Evolutionary conservation across 208 protist species (phyloP).

Genomic region (Crithidia fasciculata): DNA sequence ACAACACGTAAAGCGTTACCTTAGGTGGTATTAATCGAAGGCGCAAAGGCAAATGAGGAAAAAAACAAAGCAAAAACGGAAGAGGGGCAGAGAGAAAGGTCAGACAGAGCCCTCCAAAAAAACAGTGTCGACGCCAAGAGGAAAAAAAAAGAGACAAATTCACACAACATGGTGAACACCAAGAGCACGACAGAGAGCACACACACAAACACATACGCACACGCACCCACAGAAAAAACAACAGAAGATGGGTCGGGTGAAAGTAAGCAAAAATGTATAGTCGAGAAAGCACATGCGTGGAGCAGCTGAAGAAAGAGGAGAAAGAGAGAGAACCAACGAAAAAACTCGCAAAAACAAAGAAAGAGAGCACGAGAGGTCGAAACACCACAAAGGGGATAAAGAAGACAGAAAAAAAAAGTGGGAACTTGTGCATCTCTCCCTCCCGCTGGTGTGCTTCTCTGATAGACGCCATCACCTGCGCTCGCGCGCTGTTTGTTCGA

Average conservation of each 20-base stretch:
- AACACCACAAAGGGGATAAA: background rate
- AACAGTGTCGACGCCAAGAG: background rate
- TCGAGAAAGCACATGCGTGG: background rate
- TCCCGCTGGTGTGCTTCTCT: background rate
- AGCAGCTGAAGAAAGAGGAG: background rate
- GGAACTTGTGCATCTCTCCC: background rate
- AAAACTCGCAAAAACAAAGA: constrained; percentile 3
- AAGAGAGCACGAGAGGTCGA: background rate
- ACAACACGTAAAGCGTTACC: background rate
- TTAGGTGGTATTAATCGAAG: constrained; percentile 1
- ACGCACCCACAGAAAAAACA: background rate
- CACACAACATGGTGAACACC: background rate
- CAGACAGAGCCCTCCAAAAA: background rate
- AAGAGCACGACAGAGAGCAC: background rate
- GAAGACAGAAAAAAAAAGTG: background rate
- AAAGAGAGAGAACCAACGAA: background rate
- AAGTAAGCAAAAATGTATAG: too few species aligned
- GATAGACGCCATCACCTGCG: background rate
- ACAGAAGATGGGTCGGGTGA: background rate
- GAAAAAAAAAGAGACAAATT: background rate
- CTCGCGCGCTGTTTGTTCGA: background rate
- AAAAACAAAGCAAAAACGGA: background rate
- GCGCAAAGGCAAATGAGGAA: background rate
- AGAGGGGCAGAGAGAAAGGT: background rate
- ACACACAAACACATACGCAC: background rate